Evolutionary conservation across 1,284 basidiomycete genomes (phyloP).

Genomic region (Melampsora larici-populina): DNA sequence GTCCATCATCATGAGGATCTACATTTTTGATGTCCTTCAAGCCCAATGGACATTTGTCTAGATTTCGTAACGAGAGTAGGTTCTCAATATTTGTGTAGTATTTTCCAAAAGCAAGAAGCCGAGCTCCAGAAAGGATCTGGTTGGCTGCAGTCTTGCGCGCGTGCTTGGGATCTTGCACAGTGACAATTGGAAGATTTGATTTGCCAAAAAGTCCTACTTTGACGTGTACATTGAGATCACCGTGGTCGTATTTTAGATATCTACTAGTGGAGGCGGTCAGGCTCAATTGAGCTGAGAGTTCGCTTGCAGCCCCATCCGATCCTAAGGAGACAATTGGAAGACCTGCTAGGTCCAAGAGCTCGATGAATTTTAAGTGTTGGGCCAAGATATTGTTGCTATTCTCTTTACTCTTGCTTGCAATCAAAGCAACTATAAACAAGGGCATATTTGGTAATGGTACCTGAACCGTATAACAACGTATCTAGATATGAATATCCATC

Average conservation of each 20-base stretch:
- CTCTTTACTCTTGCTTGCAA: conserved; percentile 17
- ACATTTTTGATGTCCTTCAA: background rate
- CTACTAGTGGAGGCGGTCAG: background rate
- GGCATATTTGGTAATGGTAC: background rate
- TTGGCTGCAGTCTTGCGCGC: background rate
- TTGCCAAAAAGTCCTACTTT: conserved; percentile 1
- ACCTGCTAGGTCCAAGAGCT: background rate
- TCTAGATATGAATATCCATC: background rate
- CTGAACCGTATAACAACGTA: conserved; percentile 4
- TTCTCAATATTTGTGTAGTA: conserved; percentile 16
- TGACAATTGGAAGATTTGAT: background rate
- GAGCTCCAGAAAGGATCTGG: too few relatives aligned
- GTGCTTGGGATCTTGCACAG: conserved; percentile 19
- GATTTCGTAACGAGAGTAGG: background rate
- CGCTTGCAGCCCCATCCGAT: conserved; percentile 8
- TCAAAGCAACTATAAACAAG: background rate
- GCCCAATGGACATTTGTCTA: background rate
- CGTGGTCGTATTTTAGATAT: background rate
- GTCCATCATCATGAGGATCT: conserved; percentile 4
- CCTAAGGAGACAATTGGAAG: background rate
- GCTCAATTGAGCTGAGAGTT: conserved; percentile 4
- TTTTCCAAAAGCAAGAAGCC: conserved; percentile 16
- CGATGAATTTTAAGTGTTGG: background rate
- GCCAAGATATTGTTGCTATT: background rate
- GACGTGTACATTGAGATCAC: background rate